phyloP scores from a whole-genome alignment of 768 basidiomycete species.

The Leccinum incarnatum region DNA sequence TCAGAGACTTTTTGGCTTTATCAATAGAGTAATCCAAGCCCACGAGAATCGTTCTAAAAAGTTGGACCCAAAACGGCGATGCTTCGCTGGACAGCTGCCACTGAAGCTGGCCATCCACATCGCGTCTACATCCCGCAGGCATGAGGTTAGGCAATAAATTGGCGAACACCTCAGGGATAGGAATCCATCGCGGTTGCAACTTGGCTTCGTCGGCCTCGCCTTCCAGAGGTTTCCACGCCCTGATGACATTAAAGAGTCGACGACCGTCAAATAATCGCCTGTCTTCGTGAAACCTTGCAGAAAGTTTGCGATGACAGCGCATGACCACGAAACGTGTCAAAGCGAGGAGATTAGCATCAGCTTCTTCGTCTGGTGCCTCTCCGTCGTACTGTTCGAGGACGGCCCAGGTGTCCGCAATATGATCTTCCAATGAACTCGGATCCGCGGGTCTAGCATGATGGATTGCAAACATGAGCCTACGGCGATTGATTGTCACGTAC shows the following conservation, averaged over 20 bases:
- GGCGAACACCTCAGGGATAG: neutral
- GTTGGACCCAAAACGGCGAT: no score
- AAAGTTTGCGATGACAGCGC: neutral
- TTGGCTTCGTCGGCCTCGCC: neutral
- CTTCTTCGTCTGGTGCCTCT: neutral
- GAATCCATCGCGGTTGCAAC: neutral
- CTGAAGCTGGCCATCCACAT: no score
- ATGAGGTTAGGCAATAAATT: neutral
- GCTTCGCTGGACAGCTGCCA: no score
- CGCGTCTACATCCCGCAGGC: neutral
- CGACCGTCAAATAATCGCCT: neutral
- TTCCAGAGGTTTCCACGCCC: neutral
- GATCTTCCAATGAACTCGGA: no score
- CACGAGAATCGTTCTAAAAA: no score
- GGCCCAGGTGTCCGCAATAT: no score
- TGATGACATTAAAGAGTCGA: neutral
- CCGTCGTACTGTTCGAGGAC: neutral
- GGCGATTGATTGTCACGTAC: no score
- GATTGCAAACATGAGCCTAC: no score
- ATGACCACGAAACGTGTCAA: neutral
- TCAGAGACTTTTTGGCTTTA: no score
- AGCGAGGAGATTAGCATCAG: neutral
- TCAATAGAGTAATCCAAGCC: no score
- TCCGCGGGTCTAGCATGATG: no score
- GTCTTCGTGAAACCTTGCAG: neutral